Conservation (phyloP, 345 rosid species). For the Alliaria petiolata region DNA sequence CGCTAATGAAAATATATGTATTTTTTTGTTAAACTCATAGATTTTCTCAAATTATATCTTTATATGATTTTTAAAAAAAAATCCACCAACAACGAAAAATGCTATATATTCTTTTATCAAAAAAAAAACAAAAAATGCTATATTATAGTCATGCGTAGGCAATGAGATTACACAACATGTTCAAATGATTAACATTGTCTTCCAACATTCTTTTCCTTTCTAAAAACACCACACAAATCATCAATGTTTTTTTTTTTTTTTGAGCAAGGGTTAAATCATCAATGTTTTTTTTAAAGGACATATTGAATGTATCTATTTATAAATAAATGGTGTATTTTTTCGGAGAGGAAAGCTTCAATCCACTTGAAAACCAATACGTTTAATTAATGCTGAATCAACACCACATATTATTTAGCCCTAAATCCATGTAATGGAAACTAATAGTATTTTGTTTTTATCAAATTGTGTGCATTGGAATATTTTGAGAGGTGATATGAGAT, state of each 20-base stretch:
- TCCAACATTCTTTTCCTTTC: slow-evolving; percentile 11
- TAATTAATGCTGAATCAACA: background rate
- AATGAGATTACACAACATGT: slow-evolving; percentile 15
- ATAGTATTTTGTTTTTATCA: background rate
- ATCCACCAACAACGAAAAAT: slow-evolving; percentile 4
- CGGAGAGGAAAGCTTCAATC: background rate
- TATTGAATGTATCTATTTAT: background rate
- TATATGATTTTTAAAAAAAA: background rate
- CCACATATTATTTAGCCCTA: background rate
- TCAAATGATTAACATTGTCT: slow-evolving; percentile 21
- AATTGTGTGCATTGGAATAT: background rate
- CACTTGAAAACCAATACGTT: background rate
- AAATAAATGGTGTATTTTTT: background rate
- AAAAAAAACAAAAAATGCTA: too few relatives aligned
- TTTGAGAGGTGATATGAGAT: background rate
- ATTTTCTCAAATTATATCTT: background rate
- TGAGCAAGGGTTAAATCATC: too few relatives aligned
- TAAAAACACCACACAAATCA: slow-evolving; percentile 12
- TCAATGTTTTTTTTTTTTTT: background rate
- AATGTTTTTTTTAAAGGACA: background rate
- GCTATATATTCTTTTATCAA: too few relatives aligned
- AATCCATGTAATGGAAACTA: background rate
- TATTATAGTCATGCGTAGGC: slow-evolving; percentile 19
- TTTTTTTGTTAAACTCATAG: too few relatives aligned
- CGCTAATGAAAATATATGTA: background rate